Percentiles rank a stretch among this genome's conserved stretches.
Conservation (phyloP, 164 flowering plant species). For the Aristolochia contorta region DNA sequence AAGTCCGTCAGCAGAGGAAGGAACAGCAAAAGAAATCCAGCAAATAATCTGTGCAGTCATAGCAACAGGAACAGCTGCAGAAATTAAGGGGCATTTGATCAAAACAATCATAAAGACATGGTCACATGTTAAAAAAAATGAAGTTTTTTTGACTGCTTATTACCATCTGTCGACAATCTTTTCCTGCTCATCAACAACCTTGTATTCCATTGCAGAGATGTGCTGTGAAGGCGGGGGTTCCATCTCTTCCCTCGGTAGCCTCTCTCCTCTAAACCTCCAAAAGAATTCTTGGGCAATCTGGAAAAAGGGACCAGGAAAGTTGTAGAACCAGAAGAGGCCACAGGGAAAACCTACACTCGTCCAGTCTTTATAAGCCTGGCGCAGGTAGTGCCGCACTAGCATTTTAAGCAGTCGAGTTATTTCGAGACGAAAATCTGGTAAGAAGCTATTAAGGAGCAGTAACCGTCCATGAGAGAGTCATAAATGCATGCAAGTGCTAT, state of each 20-base stretch:
- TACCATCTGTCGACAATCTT: constrained; percentile 43
- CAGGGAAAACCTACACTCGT: too few species aligned
- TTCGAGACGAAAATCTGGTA: too few species aligned
- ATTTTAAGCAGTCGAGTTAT: too few species aligned
- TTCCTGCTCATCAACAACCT: constrained; percentile 28
- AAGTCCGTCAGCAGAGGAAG: constrained; percentile 13
- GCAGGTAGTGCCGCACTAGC: too few species aligned
- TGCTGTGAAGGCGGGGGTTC: constrained; percentile 45
- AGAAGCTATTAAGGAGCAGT: too few species aligned
- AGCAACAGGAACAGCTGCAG: constrained; percentile 53
- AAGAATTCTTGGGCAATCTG: too few species aligned
- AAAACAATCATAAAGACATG: neutral
- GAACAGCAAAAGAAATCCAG: constrained; percentile 35
- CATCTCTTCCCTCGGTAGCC: constrained; percentile 21
- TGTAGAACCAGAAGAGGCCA: too few species aligned
- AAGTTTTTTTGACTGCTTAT: constrained; percentile 6
- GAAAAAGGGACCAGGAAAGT: too few species aligned
- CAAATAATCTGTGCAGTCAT: constrained; percentile 29
- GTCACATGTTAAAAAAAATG: constrained; percentile 1
- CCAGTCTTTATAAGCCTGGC: too few species aligned
- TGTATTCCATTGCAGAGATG: constrained; percentile 9
- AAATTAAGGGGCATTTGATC: neutral
- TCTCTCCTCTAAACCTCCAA: too few species aligned
- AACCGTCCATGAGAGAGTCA: too few species aligned
- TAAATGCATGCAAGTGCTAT: too few species aligned